Evolutionary conservation across 2,329 filamentous ascomycete species (phyloP), one percentile per base, ranked within the genome.

Genomic region (Myotisia sp.): DNA sequence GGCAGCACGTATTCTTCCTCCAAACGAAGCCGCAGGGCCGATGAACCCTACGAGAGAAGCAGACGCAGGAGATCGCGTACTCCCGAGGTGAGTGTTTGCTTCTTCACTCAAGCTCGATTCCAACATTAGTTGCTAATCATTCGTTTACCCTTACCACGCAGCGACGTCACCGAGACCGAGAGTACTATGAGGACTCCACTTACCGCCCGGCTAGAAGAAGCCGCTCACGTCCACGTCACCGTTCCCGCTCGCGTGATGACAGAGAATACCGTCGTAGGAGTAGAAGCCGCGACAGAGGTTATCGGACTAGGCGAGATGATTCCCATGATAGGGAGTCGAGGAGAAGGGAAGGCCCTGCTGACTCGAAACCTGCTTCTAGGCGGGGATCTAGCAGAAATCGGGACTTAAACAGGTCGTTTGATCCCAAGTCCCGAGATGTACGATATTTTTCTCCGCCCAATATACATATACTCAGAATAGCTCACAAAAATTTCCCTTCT

Each of bases 1-100:
- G 80, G 79, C 74, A 84, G 79, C 70, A 76, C 80, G 56, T 70
- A 72, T 60, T 76, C 74, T 60, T 74, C 76, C 53, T 76, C 74
- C 64, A 79, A 74, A 63, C 72, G 74, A 41, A 60, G 49, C 49
- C 63, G 65, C 50, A 63, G 66, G 58, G 68, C 67, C 46, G 61
- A 69, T 53, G 59, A 65, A 48, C 61, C 66, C 42, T 56, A 63
- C 48, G 67, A 70, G 33, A 60, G 62, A 50, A 64, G 59, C 46
- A 57, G 65, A 26, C 59, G 64, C 45, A 56, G 63, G 37, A 56
- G 59, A 42, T 63, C 62, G 37, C 57, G 60, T 42, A 67, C 63
- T 42, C 64, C 64, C 34, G 61, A 64, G 47, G 64, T 67, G 57
- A 40, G 60, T 47, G 21, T 24, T 24, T 33, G 18, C 13, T 13